Conservation (phyloP, 768 basidiomycete genomes). For the Tricholoma furcatifolium region DNA sequence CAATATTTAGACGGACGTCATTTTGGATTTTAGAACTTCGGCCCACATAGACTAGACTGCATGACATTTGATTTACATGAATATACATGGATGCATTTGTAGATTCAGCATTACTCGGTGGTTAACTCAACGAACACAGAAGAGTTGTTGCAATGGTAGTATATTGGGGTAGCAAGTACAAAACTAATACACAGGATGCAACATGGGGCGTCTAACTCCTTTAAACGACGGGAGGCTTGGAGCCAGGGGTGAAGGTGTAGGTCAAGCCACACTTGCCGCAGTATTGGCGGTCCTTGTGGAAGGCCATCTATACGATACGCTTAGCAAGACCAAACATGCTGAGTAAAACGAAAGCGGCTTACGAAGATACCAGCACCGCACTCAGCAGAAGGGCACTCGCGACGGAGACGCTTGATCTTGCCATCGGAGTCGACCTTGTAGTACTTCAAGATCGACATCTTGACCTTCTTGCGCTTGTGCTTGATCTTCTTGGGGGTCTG, state of each 20-base stretch:
- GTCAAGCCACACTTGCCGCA: conserved; percentile 94
- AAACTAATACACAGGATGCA: no score
- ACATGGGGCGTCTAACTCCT: neutral
- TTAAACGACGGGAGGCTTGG: conserved; percentile 74
- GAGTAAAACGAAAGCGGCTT: conserved; percentile 27
- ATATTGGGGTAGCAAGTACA: no score
- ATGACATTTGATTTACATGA: no score
- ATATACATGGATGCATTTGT: no score
- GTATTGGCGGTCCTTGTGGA: conserved; percentile 97
- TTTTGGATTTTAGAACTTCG: no score
- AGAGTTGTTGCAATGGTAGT: no score
- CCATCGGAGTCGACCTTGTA: conserved; percentile 99
- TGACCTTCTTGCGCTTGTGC: conserved; percentile 99
- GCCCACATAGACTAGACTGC: no score
- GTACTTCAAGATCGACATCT: conserved; percentile 99
- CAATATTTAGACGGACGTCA: no score
- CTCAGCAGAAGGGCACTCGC: conserved; percentile 88
- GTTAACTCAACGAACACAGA: neutral
- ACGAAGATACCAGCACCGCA: conserved; percentile 88
- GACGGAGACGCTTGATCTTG: conserved; percentile 98
- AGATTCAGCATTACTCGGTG: no score
- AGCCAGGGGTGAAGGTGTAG: conserved; percentile 80
- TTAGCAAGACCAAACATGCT: conserved; percentile 15
- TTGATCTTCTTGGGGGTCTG: conserved; percentile 99
- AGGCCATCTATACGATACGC: conserved; percentile 74